These are phyloP conservation scores for Orobanche coerulescens DNA, from an alignment of 257 asterid species.

Conservation along the genomic window DNA sequence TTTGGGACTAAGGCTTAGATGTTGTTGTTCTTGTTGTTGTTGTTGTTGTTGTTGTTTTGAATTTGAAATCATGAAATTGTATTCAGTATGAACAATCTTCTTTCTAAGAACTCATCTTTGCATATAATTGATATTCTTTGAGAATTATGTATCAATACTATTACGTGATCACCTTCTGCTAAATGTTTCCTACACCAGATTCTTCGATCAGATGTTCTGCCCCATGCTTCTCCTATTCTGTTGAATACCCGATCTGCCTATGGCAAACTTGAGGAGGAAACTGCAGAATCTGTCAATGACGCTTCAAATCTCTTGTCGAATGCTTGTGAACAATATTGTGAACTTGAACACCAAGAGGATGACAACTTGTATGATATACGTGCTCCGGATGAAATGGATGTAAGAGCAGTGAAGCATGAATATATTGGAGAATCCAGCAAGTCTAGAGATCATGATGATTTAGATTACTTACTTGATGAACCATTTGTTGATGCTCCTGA, in stretches of 20 bases:
- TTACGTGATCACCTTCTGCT: not conserved
- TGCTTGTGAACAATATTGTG: conserved; percentile 29
- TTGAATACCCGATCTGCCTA: conserved; percentile 30
- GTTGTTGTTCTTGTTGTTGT: no score
- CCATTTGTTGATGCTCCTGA: conserved; percentile 44
- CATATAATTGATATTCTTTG: not conserved
- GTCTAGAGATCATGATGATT: conserved; percentile 31
- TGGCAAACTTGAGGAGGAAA: conserved; percentile 36
- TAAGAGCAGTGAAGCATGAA: conserved; percentile 60
- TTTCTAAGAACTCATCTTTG: not conserved
- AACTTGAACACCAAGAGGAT: conserved; percentile 33
- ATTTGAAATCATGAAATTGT: not conserved
- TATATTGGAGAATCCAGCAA: conserved; percentile 67
- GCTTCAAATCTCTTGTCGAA: conserved; percentile 23
- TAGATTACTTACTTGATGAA: conserved; percentile 56
- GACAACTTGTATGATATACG: conserved; percentile 32
- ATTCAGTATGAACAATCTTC: not conserved
- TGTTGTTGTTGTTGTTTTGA: no score
- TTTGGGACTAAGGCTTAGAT: no score
- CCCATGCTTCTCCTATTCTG: conserved; percentile 33
- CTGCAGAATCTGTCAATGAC: conserved; percentile 34
- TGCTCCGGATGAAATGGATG: conserved; percentile 30
- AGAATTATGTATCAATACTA: not conserved
- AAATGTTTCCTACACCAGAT: conserved; percentile 37
- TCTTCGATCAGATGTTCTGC: conserved; percentile 45